These are phyloP conservation scores for Cytospora chrysosperma DNA, from an alignment of 2,329 filamentous ascomycete species.

Conservation along the genomic window DNA sequence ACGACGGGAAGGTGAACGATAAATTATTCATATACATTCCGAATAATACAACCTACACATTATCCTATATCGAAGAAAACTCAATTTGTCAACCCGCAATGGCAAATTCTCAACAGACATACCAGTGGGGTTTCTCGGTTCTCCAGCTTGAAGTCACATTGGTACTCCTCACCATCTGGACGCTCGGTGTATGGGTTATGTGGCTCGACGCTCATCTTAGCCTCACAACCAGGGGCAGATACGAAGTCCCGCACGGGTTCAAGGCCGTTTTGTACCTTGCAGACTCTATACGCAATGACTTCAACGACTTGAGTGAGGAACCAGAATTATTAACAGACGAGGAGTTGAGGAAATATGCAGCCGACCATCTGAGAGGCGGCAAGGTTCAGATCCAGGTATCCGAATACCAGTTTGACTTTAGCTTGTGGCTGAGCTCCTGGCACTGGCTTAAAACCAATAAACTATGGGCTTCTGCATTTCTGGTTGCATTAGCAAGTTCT, in stretches of 20 bases:
- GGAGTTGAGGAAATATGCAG: not conserved
- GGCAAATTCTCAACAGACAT: conserved; percentile 10
- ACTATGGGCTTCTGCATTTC: not conserved
- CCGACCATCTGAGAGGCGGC: not conserved
- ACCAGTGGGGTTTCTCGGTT: conserved; percentile 32
- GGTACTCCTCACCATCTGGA: conserved; percentile 26
- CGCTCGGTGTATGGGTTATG: conserved; percentile 25
- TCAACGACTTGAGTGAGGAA: not conserved
- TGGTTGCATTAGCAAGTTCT: not conserved
- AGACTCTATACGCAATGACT: not conserved
- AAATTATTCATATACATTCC: not conserved
- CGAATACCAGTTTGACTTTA: not conserved
- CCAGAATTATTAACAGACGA: not conserved
- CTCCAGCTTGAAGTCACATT: conserved; percentile 28
- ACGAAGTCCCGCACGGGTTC: not conserved
- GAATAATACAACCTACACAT: not conserved
- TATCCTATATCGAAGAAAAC: not conserved
- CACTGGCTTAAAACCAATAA: conserved; percentile 4
- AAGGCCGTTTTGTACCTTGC: conserved; percentile 1
- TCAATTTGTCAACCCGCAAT: conserved; percentile 4
- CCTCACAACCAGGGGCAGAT: not conserved
- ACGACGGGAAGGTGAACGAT: not conserved
- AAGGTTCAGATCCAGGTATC: not conserved
- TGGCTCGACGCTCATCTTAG: conserved; percentile 26
- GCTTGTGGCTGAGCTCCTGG: not conserved